Evolutionary conservation across 164 flowering plant species (phyloP).

Genomic region (Euptelea pleiosperma): DNA sequence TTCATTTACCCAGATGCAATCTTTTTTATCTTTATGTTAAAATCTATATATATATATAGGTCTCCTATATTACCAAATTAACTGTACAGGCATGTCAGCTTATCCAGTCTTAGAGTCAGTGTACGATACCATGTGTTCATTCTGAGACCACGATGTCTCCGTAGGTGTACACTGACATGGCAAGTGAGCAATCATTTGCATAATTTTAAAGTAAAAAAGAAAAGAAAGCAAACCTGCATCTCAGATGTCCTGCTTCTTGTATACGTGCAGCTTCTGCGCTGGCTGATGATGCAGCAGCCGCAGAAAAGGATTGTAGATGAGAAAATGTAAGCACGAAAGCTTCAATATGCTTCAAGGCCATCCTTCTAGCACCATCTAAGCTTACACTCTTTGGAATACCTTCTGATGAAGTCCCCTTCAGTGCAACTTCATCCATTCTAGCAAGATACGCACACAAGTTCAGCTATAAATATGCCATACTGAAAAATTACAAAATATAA

Average conservation of each 20-base stretch:
- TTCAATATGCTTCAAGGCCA: conserved; percentile 86
- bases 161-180: too few species aligned
- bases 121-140: too few species aligned
- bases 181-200: neutral
- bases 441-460: conserved; percentile 12
- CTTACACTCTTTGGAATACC: conserved; percentile 59
- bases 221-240: conserved; percentile 75
- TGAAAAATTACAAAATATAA: neutral
- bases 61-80: too few species aligned
- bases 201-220: too few species aligned
- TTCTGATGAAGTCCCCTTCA: conserved; percentile 58
- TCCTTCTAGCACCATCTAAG: conserved; percentile 75
- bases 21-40: too few species aligned
- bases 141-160: too few species aligned
- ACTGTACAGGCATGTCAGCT: too few species aligned
- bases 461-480: neutral
- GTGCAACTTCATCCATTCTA: conserved; percentile 86
- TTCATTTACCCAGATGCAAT: too few species aligned
- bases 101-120: too few species aligned
- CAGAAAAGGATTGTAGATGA: conserved; percentile 69
- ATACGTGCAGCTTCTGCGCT: conserved; percentile 85
- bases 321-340: conserved; percentile 72
- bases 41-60: too few species aligned
- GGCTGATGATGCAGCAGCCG: conserved; percentile 77
- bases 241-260: conserved; percentile 91